Percentiles rank a stretch among this genome's conserved stretches.
These are phyloP conservation scores for Stagonosporopsis vannaccii DNA, from an alignment of 2,329 filamentous ascomycete species.

Conservation along the genomic window DNA sequence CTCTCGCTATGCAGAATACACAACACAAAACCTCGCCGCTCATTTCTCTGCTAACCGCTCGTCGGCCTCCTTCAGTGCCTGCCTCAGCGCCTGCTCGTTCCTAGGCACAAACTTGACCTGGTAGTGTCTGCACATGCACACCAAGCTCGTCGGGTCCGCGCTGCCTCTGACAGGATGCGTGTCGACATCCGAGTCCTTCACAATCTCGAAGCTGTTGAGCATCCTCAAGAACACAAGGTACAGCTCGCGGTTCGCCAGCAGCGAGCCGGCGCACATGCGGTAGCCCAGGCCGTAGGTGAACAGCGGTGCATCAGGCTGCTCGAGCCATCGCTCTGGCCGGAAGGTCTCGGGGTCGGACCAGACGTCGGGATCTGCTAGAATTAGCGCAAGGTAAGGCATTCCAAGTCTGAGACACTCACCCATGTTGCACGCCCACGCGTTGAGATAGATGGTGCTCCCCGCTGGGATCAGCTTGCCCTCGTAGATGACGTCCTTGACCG, in stretches of 20 bases:
- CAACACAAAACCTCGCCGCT: background rate
- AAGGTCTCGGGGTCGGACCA: constrained; percentile 67
- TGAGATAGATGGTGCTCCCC: constrained; percentile 70
- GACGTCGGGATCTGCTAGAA: constrained; percentile 57
- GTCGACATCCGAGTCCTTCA: constrained; percentile 62
- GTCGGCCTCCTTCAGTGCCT: constrained; percentile 49
- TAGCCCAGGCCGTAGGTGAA: constrained; percentile 73
- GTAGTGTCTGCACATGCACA: constrained; percentile 66
- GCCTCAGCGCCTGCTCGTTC: constrained; percentile 55
- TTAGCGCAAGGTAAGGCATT: background rate
- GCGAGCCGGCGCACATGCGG: constrained; percentile 70
- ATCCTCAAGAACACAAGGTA: constrained; percentile 70
- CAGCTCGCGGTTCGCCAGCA: constrained; percentile 70
- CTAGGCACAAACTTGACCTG: constrained; percentile 66
- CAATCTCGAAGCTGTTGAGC: constrained; percentile 67
- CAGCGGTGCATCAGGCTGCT: constrained; percentile 68
- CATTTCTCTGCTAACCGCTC: constrained; percentile 30
- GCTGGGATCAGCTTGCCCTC: constrained; percentile 66
- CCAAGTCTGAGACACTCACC: constrained; percentile 53
- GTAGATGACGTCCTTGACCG: constrained; percentile 66
- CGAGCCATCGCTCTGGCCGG: constrained; percentile 68
- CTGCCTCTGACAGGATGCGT: constrained; percentile 67
- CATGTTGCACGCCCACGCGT: constrained; percentile 74
- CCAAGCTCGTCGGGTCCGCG: constrained; percentile 67
- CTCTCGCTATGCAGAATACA: background rate